Percentiles rank a stretch among this genome's conserved stretches.
Conservation (phyloP, 306 rosid genomes). For the Cucurbita argyrosperma region DNA sequence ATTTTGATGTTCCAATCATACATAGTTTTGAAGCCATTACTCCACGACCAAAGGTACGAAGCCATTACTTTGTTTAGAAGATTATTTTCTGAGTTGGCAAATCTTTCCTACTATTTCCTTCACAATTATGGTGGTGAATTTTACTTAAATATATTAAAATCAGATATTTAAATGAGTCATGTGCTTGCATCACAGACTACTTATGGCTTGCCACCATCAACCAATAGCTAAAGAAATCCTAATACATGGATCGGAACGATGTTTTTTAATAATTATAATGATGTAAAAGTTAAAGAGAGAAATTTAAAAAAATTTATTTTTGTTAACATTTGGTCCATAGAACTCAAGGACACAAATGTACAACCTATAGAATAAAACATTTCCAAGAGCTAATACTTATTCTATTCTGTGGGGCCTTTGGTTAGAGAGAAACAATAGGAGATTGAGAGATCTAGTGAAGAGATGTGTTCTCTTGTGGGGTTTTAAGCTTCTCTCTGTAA, state of each 20-base stretch:
- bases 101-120: neutral
- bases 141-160: neutral
- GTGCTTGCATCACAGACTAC: neutral
- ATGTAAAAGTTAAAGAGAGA: neutral
- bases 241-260: neutral
- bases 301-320: neutral
- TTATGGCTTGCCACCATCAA: neutral
- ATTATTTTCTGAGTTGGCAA: neutral
- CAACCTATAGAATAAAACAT: neutral
- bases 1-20: conserved; percentile 56
- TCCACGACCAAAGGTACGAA: conserved; percentile 67
- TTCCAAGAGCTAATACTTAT: neutral
- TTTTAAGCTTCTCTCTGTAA: neutral
- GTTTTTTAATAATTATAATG: neutral
- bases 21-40: conserved; percentile 57
- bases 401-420: neutral
- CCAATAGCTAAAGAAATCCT: neutral
- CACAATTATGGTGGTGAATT: neutral
- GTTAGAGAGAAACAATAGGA: no score
- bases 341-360: neutral
- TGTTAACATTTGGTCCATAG: neutral
- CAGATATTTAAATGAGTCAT: neutral
- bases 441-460: no score
- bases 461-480: no score
- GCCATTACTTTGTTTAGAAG: neutral